A percentile compares a stretch with the other conserved stretches of the same genome.
Conservation (phyloP, 2,329 filamentous ascomycete genomes). For the Ascocoryne sarcoides region DNA sequence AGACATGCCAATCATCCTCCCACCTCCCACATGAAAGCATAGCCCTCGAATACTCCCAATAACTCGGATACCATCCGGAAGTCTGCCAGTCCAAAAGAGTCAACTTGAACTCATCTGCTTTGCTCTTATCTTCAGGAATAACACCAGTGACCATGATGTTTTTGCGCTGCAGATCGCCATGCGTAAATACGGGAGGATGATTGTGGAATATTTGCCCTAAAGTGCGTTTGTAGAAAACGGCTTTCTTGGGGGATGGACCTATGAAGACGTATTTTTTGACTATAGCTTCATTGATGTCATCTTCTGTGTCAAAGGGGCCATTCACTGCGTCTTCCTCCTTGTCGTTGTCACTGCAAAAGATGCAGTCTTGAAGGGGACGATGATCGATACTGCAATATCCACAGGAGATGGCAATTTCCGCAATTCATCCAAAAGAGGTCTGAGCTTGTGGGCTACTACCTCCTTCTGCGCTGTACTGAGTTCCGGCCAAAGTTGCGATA, state of each 20-base stretch:
- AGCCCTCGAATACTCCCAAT: constrained; percentile 32
- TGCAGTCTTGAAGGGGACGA: constrained; percentile 19
- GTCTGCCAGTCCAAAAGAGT: constrained; percentile 34
- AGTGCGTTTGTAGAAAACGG: constrained; percentile 21
- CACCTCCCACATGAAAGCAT: constrained; percentile 27
- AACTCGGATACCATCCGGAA: constrained; percentile 32
- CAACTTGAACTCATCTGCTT: constrained; percentile 13
- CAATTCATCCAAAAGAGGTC: constrained; percentile 21
- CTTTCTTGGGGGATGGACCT: constrained; percentile 15
- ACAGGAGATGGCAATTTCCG: constrained; percentile 22
- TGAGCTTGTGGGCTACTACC: constrained; percentile 15
- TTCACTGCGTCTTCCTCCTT: constrained; percentile 14
- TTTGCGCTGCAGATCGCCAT: constrained; percentile 28
- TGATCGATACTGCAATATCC: constrained; percentile 24
- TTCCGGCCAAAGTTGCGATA: constrained; percentile 17
- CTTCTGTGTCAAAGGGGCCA: constrained; percentile 26
- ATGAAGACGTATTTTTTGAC: constrained; percentile 21
- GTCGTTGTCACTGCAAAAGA: constrained; percentile 24
- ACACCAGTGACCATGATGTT: constrained; percentile 31
- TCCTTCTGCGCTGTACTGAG: constrained; percentile 21
- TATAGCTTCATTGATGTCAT: constrained; percentile 25
- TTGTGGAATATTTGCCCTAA: constrained; percentile 19
- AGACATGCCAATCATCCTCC: too few relatives aligned
- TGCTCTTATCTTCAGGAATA: too few relatives aligned
- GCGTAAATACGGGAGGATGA: constrained; percentile 27